A percentile compares a stretch with the other conserved stretches of the same genome.
These are phyloP conservation scores for Aspergillus alliaceus DNA, from an alignment of 2,329 filamentous ascomycete genomes.

Conservation along the genomic window DNA sequence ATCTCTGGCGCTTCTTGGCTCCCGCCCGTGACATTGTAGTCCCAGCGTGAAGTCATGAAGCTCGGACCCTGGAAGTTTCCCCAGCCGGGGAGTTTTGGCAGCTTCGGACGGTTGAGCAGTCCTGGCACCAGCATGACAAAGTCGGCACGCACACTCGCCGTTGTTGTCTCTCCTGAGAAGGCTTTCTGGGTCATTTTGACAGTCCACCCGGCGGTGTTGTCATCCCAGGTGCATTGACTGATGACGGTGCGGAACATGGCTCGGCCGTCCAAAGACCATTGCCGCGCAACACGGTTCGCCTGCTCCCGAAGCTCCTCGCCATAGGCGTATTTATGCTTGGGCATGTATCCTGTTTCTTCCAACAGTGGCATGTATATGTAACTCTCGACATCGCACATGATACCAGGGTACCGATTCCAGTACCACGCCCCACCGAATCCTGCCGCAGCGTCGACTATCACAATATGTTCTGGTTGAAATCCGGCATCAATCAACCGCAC, in stretches of 20 bases:
- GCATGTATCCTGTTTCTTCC: slow-evolving; percentile 18
- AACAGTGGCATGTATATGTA: slow-evolving; percentile 34
- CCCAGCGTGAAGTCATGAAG: slow-evolving; percentile 29
- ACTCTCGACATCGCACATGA: slow-evolving; percentile 58
- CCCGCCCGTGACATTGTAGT: slow-evolving; percentile 13
- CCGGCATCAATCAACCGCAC: slow-evolving; percentile 41
- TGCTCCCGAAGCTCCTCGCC: slow-evolving; percentile 12
- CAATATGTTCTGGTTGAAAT: slow-evolving; percentile 7
- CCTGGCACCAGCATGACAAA: slow-evolving; percentile 42
- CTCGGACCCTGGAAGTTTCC: slow-evolving; percentile 20
- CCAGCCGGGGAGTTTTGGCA: slow-evolving; percentile 25
- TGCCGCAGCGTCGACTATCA: slow-evolving; percentile 12
- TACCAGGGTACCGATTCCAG: slow-evolving; percentile 51
- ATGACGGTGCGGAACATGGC: slow-evolving; percentile 49
- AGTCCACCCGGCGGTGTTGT: slow-evolving; percentile 43
- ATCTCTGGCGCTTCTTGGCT: slow-evolving; percentile 1
- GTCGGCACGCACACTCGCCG: slow-evolving; percentile 23
- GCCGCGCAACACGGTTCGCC: slow-evolving; percentile 19
- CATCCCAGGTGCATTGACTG: slow-evolving; percentile 28
- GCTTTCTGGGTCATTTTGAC: not conserved
- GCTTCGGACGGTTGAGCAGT: slow-evolving; percentile 15
- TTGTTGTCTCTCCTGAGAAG: too few relatives aligned
- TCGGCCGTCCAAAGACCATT: slow-evolving; percentile 44
- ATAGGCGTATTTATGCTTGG: slow-evolving; percentile 5
- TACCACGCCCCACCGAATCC: slow-evolving; percentile 39